Evolutionary conservation across 495 filamentous ascomycete genomes (phyloP).

Genomic region (Echria macrotheca): DNA sequence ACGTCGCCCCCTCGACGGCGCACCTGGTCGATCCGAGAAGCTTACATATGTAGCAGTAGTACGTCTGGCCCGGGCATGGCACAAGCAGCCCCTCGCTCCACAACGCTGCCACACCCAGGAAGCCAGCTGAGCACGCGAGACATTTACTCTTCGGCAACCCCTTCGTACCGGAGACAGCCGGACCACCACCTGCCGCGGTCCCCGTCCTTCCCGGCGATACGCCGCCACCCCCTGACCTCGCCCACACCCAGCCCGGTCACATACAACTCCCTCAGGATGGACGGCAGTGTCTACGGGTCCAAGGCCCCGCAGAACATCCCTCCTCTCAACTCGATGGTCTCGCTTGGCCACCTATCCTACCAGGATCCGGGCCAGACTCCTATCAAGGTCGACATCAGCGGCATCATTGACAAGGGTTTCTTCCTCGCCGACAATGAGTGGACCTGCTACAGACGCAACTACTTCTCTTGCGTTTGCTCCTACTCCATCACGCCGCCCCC

Average conservation of each 20-base stretch:
- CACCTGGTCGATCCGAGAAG: constrained; percentile 21
- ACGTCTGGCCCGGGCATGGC: constrained; percentile 49
- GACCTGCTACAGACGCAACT: constrained; percentile 95
- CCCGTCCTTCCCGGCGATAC: constrained; percentile 40
- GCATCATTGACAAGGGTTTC: constrained; percentile 89
- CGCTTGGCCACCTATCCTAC: constrained; percentile 54
- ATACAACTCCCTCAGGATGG: constrained; percentile 45
- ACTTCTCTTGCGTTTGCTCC: constrained; percentile 83
- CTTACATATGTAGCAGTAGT: constrained; percentile 42
- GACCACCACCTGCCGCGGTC: constrained; percentile 46
- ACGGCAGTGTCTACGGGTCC: constrained; percentile 34
- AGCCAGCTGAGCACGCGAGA: constrained; percentile 44
- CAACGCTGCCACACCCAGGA: constrained; percentile 44
- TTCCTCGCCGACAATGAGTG: constrained; percentile 81
- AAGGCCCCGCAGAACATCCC: constrained; percentile 46
- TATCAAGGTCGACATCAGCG: constrained; percentile 72
- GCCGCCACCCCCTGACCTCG: constrained; percentile 45
- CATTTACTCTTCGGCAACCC: constrained; percentile 43
- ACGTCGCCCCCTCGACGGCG: constrained; percentile 15
- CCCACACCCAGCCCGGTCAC: constrained; percentile 41
- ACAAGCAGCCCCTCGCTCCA: constrained; percentile 48
- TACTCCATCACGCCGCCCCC: constrained; percentile 58
- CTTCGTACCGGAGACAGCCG: constrained; percentile 41
- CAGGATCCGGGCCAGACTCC: constrained; percentile 46
- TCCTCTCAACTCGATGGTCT: constrained; percentile 54